Percentiles rank a stretch among this genome's conserved stretches.
Conservation (phyloP, 345 rosid species). For the Cardamine occulta region DNA sequence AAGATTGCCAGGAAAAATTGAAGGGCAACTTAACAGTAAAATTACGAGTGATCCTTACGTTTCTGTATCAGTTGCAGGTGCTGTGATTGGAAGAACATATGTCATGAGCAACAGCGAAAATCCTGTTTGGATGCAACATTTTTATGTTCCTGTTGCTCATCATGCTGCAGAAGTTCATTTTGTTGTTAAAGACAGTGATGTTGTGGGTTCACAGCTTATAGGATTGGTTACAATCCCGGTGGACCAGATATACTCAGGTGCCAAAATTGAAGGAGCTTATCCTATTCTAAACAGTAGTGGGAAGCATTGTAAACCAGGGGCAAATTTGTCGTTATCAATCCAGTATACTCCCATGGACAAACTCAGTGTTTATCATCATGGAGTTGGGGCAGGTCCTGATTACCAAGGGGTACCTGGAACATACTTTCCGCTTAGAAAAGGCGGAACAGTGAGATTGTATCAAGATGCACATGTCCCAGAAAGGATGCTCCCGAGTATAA, state of each 20-base stretch:
- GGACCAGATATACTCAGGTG: constrained; percentile 53
- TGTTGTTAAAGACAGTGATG: constrained; percentile 77
- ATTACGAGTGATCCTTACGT: constrained; percentile 91
- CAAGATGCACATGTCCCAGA: constrained; percentile 87
- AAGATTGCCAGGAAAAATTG: constrained; percentile 53
- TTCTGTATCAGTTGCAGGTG: constrained; percentile 61
- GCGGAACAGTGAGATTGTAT: constrained; percentile 72
- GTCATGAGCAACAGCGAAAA: constrained; percentile 72
- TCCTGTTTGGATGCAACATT: constrained; percentile 87
- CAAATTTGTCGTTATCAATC: constrained; percentile 63
- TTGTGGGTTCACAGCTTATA: constrained; percentile 84
- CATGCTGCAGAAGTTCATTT: constrained; percentile 76
- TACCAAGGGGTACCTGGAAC: constrained; percentile 76
- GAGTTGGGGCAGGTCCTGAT: constrained; percentile 62
- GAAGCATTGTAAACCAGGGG: constrained; percentile 75
- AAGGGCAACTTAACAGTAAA: constrained; percentile 59
- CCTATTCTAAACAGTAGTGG: constrained; percentile 59
- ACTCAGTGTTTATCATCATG: constrained; percentile 51
- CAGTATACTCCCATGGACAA: constrained; percentile 63
- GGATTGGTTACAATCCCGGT: constrained; percentile 76
- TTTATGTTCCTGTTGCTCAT: constrained; percentile 79
- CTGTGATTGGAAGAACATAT: constrained; percentile 84
- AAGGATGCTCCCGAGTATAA: constrained; percentile 57
- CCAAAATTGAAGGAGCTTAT: constrained; percentile 65
- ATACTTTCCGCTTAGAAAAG: constrained; percentile 80